Base-by-base conservation (phyloP, 1,139 yeast species). In the Protomyces macrosporus region DNA sequence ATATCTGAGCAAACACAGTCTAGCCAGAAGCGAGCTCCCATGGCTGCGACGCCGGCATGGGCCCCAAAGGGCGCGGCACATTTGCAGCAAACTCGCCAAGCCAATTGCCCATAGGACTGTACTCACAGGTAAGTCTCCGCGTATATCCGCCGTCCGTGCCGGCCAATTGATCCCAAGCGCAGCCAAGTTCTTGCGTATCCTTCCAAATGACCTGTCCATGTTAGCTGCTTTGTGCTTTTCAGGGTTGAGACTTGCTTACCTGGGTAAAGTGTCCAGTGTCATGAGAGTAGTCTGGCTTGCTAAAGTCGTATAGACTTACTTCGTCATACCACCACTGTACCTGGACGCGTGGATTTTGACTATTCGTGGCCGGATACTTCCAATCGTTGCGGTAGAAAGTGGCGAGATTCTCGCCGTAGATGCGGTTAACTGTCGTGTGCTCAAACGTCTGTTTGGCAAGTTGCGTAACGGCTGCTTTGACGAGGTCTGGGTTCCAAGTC, bases 291-390 rank as follows among this genome's bases (percentile, higher is more conserved):
- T 71, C 71, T 55, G 79, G 77, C 67, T 74, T 70, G 14, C 71
- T 67, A 75, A 77, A 85, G 73, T 83, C 76, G 76, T 85, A 87
- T 60, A 73, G 66, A 2, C 71, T 66, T 69, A 84, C 84, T 76
- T 88, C 95, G 66, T 76, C 75, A 76, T 86, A 87, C 95, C 95
- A 88, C 64, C 88, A 93, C 53, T 81, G 78, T 64, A 87, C 84
- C 45, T 85, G 85, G 50, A 82, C 86, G 34, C 79, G 76, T 34
- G 77, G 73, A 35, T 74, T 63, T 30, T 53, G 52, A 33, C 39
- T 32, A 50, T 59, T 52, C 59, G 95, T 95, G 53, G 48, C 30
- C 2, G 48, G 48, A 4, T 10, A 10, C 16, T 10, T 16, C 9
- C 23, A n/a, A 42, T 42, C 48, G 39, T 60, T 60, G 75, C 79